Base-by-base conservation (phyloP, 1,284 basidiomycete species). In the Apiotrichum veenhuisii region DNA sequence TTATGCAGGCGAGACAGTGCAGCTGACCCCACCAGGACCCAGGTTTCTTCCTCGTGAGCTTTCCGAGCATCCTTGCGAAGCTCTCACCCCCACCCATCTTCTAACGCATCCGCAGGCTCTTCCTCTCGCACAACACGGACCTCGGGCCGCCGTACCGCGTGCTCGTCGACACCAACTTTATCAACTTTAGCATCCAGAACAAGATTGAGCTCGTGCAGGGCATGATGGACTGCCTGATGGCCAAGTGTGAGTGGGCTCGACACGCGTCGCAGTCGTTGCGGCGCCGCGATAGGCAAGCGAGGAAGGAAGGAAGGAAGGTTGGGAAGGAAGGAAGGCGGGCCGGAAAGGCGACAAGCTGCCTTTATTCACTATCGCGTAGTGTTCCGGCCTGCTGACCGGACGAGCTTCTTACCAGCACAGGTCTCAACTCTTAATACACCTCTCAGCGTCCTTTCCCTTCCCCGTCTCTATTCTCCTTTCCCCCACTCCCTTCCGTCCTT, bases 211-310 rank as follows among this genome's bases (percentile, higher is more conserved):
- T 98, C 46, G 83, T 98, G 22, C 87, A 89, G 70, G 93, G 91
- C 17, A 98, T 99, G 96, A 98, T 98, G 94, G 96, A 98, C 74
- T 97, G 94, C 69, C 80, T 99, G 15, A 98, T 91, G 77, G 96
- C 96, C n/a, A 98, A 98, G 80, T 95, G 94, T 95, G 68, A 63
- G 88, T 79, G 18, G 25, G 5, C n/a, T n/a, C n/a, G n/a, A n/a
- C n/a, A n/a, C n/a, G n/a, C n/a, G n/a, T n/a, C n/a, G n/a, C n/a
- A n/a, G n/a, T n/a, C n/a, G n/a, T 18, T 8, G 40, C 5, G 25
- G 9, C 23, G n/a, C 4, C 46, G 48, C 58, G 43, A 58, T 23
- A 8, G 36, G 1, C 2, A 12, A 18, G 18, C 23, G 7, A 18
- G 44, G 12, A 11, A 34, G 38, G 20, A 10, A 14, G 44, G 17